Base-by-base conservation (phyloP, 768 basidiomycete genomes). In the Inosperma sp. region DNA sequence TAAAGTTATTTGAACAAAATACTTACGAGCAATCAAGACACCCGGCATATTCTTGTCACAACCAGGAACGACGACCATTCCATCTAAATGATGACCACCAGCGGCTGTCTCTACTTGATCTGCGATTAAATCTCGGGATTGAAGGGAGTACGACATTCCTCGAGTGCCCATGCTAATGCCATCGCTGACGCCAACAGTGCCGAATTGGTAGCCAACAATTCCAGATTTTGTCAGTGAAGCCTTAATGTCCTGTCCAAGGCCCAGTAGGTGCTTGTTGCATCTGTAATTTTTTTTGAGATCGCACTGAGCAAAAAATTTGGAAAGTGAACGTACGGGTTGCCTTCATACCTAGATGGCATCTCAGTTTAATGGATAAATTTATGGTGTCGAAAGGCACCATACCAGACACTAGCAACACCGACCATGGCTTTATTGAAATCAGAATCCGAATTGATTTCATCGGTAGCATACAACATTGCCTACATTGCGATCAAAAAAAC, bases 41-140 rank as follows among this genome's bases (percentile, higher is more conserved):
- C 96, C 96, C n/a, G 96, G 96, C 95, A 99, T 98, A 72, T 99
- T 99, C 74, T 99, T 99, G 75, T 99, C 95, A 65, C 93, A 98
- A 33, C 94, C 96, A 17, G 96, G 96, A 47, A 99, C 77, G 52
- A 92, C 93, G 31, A 97, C 92, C 88, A 96, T 90, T 33, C 93
- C 96, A 62, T 98, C 96, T 12, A 99, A 81, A 83, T 94, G 96
- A 65, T 99, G 96, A 5, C 95, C 96, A 12, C 89, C 95, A 23
- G 87, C 94, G 14, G 91, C 93, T 9, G 90, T 90, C 72, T 98
- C 95, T 16, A 99, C 94, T 64, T 87, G 84, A 70, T 98, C 96
- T 53, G 96, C 96, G 60, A 99, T 99, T 40, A 98, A 79, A 72
- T 99, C 96, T 57, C 96, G 83, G 21, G 93, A 95, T 70, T 94